Percentiles rank a stretch among this genome's conserved stretches.
These are phyloP conservation scores for Arachnopeziza araneosa DNA, from an alignment of 2,329 filamentous ascomycete genomes.

Conservation along the genomic window DNA sequence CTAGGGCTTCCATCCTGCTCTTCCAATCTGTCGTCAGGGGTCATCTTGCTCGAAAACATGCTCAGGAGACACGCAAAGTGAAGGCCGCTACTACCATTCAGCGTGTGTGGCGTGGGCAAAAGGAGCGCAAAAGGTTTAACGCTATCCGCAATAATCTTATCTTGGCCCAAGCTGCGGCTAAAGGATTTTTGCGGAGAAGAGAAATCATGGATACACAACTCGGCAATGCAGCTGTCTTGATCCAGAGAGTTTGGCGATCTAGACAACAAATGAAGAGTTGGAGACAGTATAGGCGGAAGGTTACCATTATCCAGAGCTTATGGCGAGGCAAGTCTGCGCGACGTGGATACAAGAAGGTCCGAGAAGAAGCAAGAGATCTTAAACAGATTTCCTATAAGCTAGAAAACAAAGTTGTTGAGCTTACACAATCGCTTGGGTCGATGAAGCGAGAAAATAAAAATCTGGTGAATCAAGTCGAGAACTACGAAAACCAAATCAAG, in stretches of 20 bases:
- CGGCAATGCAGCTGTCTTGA: slow-evolving; percentile 83
- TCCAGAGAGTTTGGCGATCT: slow-evolving; percentile 85
- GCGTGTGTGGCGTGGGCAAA: slow-evolving; percentile 88
- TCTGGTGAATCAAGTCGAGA: slow-evolving; percentile 82
- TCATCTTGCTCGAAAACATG: slow-evolving; percentile 68
- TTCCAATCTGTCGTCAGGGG: slow-evolving; percentile 77
- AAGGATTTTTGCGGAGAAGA: slow-evolving; percentile 86
- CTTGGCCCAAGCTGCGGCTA: slow-evolving; percentile 81
- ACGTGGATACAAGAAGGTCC: slow-evolving; percentile 79
- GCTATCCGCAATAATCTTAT: slow-evolving; percentile 78
- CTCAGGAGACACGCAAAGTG: slow-evolving; percentile 74
- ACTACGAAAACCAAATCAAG: slow-evolving; percentile 92
- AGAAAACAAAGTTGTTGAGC: slow-evolving; percentile 98
- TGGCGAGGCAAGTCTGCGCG: slow-evolving; percentile 84
- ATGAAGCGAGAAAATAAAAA: slow-evolving; percentile 94
- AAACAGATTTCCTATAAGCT: slow-evolving; percentile 99
- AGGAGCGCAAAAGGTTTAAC: slow-evolving; percentile 76
- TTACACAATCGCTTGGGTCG: slow-evolving; percentile 87
- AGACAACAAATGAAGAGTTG: slow-evolving; percentile 73
- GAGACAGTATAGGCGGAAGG: slow-evolving; percentile 85
- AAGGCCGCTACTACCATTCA: slow-evolving; percentile 93
- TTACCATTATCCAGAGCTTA: slow-evolving; percentile 83
- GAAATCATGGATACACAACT: slow-evolving; percentile 90
- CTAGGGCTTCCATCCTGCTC: slow-evolving; percentile 71
- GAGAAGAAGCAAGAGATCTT: slow-evolving; percentile 93